These are phyloP conservation scores for Cyclotella atomus DNA, from an alignment of 108 stramenopile genomes.

Conservation along the genomic window DNA sequence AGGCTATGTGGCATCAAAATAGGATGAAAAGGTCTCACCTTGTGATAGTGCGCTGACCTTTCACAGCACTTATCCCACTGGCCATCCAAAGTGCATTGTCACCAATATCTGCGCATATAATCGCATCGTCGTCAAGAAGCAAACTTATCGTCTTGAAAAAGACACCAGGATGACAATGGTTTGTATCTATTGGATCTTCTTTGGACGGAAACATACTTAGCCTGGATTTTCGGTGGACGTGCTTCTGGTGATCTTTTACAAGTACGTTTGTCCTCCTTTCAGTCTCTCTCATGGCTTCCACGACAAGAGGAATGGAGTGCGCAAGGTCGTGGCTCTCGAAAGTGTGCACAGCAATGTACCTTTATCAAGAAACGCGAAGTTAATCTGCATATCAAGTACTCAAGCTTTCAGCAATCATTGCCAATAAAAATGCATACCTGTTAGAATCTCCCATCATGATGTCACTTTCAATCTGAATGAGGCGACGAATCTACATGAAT, in stretches of 20 bases:
- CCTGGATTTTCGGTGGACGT: neutral
- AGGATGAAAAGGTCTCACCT: no score
- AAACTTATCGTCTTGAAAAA: conserved; percentile 27
- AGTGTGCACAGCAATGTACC: conserved; percentile 14
- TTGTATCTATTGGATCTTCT: neutral
- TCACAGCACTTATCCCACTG: conserved; percentile 21
- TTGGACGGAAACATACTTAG: neutral
- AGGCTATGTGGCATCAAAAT: no score
- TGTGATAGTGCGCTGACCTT: conserved; percentile 52
- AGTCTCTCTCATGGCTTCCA: conserved; percentile 4
- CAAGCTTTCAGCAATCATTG: no score
- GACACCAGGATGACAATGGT: conserved; percentile 28
- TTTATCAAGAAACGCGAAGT: neutral
- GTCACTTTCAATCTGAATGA: conserved; percentile 29
- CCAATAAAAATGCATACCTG: neutral
- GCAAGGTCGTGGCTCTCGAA: conserved; percentile 20
- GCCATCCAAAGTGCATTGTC: conserved; percentile 41
- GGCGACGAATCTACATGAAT: conserved; percentile 11
- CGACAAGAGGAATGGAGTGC: neutral
- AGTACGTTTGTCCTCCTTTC: neutral
- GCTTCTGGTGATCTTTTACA: neutral
- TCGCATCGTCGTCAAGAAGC: conserved; percentile 14
- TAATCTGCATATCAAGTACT: neutral
- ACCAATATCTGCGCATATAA: conserved; percentile 45
- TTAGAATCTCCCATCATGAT: conserved; percentile 14